Percentiles rank a stretch among this genome's conserved stretches.
Evolutionary conservation across 352 stramenopile species (phyloP).

Genomic region (Globisporangium irregulare): DNA sequence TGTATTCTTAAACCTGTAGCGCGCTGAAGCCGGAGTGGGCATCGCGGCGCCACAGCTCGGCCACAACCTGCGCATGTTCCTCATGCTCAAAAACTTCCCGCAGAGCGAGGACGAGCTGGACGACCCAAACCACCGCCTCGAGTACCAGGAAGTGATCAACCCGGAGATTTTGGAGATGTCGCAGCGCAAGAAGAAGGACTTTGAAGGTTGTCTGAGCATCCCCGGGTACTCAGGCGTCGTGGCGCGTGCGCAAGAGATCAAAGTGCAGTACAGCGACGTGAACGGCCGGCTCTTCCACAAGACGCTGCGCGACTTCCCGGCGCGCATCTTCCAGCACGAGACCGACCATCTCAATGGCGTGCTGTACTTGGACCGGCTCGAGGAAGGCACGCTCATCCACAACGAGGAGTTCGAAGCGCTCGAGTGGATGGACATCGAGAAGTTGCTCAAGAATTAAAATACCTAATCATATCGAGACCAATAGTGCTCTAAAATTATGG

Average conservation of each 20-base stretch:
- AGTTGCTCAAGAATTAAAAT: slow-evolving; percentile 44
- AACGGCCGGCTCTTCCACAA: slow-evolving; percentile 51
- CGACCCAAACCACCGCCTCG: slow-evolving; percentile 24
- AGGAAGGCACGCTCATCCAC: slow-evolving; percentile 70
- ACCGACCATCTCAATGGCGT: slow-evolving; percentile 77
- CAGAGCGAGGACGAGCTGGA: slow-evolving; percentile 52
- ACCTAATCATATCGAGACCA: neutral
- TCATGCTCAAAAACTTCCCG: slow-evolving; percentile 75
- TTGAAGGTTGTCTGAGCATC: slow-evolving; percentile 83
- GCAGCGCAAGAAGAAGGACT: slow-evolving; percentile 56
- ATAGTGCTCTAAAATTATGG: neutral
- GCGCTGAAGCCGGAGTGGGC: slow-evolving; percentile 62
- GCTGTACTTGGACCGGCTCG: slow-evolving; percentile 73
- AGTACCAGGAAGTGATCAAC: slow-evolving; percentile 81
- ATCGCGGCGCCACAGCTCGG: slow-evolving; percentile 76
- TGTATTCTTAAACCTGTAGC: slow-evolving; percentile 24
- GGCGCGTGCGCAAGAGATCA: slow-evolving; percentile 52
- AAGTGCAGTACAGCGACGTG: slow-evolving; percentile 57
- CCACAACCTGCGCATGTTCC: slow-evolving; percentile 76
- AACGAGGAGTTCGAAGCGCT: slow-evolving; percentile 78
- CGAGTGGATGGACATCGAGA: slow-evolving; percentile 54
- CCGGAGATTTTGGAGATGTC: slow-evolving; percentile 64
- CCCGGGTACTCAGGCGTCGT: slow-evolving; percentile 80
- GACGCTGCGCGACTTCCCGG: slow-evolving; percentile 70
- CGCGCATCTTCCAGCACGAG: slow-evolving; percentile 83